Evolutionary conservation across 2,329 filamentous ascomycete genomes (phyloP).

Genomic region (Dothideomycetes sp.): DNA sequence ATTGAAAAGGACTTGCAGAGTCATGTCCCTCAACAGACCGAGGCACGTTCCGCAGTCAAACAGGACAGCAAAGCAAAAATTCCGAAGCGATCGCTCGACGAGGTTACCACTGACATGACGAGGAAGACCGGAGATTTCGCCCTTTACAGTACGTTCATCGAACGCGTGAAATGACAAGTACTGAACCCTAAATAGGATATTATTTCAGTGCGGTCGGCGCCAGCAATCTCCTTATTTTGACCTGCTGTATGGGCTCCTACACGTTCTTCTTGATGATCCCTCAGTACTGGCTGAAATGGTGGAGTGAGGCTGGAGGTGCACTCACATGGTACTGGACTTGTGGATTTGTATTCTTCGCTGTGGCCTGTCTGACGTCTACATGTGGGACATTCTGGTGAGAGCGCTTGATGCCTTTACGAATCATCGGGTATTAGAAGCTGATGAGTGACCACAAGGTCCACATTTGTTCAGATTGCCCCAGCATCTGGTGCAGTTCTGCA

Average conservation of each 20-base stretch:
- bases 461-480: conserved; percentile 43
- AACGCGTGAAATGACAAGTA: neutral
- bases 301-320: conserved; percentile 31
- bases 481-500: conserved; percentile 40
- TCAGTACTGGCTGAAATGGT: conserved; percentile 36
- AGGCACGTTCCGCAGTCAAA: no score
- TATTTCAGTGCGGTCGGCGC: neutral
- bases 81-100: no score
- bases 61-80: no score
- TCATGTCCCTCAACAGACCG: no score
- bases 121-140: conserved; percentile 22
- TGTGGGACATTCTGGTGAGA: conserved; percentile 20
- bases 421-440: no score
- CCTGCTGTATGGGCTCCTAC: conserved; percentile 15
- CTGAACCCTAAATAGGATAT: conserved; percentile 1
- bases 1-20: no score
- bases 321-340: conserved; percentile 22
- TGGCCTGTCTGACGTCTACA: conserved; percentile 12
- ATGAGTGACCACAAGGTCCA: conserved; percentile 20
- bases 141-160: conserved; percentile 17
- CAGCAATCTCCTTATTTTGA: conserved; percentile 10
- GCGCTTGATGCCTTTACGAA: neutral
- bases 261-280: conserved; percentile 18
- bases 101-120: conserved; percentile 13
- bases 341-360: conserved; percentile 3